Conservation (phyloP, 345 rosid genomes). For the Excoecaria cochinchinensis region DNA sequence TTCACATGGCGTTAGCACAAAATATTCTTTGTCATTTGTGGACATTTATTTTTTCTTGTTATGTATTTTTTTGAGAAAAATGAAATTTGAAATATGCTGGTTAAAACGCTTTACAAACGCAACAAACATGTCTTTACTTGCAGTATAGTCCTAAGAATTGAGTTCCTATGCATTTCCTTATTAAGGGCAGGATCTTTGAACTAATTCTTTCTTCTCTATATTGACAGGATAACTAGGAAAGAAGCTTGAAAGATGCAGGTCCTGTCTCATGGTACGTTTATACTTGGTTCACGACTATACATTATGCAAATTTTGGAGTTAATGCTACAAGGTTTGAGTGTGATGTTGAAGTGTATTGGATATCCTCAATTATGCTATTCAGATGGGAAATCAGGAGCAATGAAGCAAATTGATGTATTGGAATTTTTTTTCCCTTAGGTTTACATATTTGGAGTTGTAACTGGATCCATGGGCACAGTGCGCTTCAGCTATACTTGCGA, state of each 20-base stretch:
- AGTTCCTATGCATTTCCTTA: not conserved
- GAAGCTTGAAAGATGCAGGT: slow-evolving; percentile 57
- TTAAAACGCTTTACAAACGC: not conserved
- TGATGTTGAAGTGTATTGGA: not conserved
- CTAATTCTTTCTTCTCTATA: slow-evolving; percentile 9
- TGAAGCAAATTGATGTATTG: not conserved
- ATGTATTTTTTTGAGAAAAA: not conserved
- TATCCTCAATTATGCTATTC: not conserved
- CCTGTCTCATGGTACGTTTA: not conserved
- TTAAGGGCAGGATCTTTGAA: not conserved
- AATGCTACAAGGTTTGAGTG: not conserved
- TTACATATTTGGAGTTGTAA: slow-evolving; percentile 1
- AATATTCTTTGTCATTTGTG: not conserved
- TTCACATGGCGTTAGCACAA: not conserved
- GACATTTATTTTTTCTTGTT: too few relatives aligned
- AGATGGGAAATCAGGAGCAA: slow-evolving; percentile 13
- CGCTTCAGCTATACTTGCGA: not conserved
- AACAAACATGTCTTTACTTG: not conserved
- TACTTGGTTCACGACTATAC: not conserved
- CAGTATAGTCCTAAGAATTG: not conserved
- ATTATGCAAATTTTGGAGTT: not conserved
- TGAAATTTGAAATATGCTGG: not conserved
- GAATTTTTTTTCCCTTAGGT: slow-evolving; percentile 5
- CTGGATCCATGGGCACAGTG: slow-evolving; percentile 2
- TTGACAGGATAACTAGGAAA: slow-evolving; percentile 86